A percentile compares a stretch with the other conserved stretches of the same genome.
Conservation (phyloP, 1,284 basidiomycete genomes). For the Singerocomus rubriflavus region DNA sequence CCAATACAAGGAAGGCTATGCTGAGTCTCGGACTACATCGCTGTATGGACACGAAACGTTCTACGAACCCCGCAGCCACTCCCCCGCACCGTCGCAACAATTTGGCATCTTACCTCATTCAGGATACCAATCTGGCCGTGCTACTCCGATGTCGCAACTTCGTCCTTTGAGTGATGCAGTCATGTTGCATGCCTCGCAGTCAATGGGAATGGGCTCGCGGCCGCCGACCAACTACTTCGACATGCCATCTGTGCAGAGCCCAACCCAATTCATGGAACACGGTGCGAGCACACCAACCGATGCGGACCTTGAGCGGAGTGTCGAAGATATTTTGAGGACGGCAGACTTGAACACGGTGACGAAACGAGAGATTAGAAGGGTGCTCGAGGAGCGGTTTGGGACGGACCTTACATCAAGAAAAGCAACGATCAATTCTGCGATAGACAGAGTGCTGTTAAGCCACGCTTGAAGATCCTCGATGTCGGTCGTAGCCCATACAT, state of each 20-base stretch:
- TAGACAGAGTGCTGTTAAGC: constrained; percentile 57
- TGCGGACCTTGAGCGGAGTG: constrained; percentile 67
- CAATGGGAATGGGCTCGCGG: constrained; percentile 58
- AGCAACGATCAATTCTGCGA: constrained; percentile 64
- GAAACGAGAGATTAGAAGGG: constrained; percentile 82
- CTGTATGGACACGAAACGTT: constrained; percentile 80
- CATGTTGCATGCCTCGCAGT: constrained; percentile 53
- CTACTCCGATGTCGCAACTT: constrained; percentile 54
- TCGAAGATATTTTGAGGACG: constrained; percentile 65
- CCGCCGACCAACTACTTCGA: constrained; percentile 76
- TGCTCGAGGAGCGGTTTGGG: constrained; percentile 76
- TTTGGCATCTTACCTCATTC: constrained; percentile 54
- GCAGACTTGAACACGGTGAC: constrained; percentile 88
- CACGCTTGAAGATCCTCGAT: constrained; percentile 18
- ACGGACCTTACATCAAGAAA: constrained; percentile 69
- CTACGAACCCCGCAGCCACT: constrained; percentile 69
- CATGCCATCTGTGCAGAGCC: constrained; percentile 52
- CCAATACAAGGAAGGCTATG: constrained; percentile 66
- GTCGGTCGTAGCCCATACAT: background rate
- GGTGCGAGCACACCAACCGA: constrained; percentile 53
- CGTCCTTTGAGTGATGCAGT: constrained; percentile 39
- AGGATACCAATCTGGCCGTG: constrained; percentile 76
- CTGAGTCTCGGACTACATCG: constrained; percentile 70
- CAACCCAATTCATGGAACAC: constrained; percentile 47
- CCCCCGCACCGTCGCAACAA: constrained; percentile 63